Evolutionary conservation across 768 basidiomycete species (phyloP).

Genomic region (Mycena floridula): DNA sequence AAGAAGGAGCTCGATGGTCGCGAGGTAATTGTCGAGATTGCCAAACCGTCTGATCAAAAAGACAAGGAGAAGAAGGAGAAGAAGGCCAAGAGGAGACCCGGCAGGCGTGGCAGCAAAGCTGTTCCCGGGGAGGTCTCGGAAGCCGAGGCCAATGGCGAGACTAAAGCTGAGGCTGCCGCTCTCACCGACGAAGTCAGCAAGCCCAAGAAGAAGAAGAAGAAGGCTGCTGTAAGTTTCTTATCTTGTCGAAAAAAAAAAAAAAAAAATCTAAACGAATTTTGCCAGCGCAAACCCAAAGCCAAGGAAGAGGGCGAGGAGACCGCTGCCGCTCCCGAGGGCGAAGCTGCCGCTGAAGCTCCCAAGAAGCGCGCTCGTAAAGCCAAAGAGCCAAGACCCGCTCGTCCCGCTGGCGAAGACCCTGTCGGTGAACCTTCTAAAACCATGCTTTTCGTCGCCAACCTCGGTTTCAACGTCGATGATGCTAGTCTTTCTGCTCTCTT

Average conservation of each 20-base stretch:
- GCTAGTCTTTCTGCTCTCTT: constrained; percentile 75
- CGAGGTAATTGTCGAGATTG: constrained; percentile 85
- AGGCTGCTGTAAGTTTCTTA: constrained; percentile 44
- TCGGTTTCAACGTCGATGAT: constrained; percentile 91
- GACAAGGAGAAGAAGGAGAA: constrained; percentile 77
- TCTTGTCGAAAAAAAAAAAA: constrained; percentile 7
- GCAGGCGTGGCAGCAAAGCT: constrained; percentile 82
- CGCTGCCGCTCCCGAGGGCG: constrained; percentile 29
- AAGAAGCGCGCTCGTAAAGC: constrained; percentile 54
- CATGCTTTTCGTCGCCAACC: constrained; percentile 95
- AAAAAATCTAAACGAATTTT: constrained; percentile 14
- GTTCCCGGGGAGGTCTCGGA: constrained; percentile 87
- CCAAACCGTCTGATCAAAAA: constrained; percentile 87
- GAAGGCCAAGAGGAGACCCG: constrained; percentile 72
- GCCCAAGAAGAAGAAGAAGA: constrained; percentile 84
- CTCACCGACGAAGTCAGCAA: constrained; percentile 67
- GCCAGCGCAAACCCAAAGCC: constrained; percentile 51
- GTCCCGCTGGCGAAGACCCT: constrained; percentile 78
- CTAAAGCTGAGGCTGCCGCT: constrained; percentile 49
- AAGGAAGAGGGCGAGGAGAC: constrained; percentile 32
- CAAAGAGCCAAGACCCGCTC: constrained; percentile 50
- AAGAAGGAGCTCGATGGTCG: constrained; percentile 88
- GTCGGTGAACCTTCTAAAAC: constrained; percentile 84
- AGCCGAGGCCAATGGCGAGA: constrained; percentile 81
- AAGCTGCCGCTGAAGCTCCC: constrained; percentile 29